Base-by-base conservation (phyloP, 108 stramenopile species). In the Mediolabrus comicus region DNA sequence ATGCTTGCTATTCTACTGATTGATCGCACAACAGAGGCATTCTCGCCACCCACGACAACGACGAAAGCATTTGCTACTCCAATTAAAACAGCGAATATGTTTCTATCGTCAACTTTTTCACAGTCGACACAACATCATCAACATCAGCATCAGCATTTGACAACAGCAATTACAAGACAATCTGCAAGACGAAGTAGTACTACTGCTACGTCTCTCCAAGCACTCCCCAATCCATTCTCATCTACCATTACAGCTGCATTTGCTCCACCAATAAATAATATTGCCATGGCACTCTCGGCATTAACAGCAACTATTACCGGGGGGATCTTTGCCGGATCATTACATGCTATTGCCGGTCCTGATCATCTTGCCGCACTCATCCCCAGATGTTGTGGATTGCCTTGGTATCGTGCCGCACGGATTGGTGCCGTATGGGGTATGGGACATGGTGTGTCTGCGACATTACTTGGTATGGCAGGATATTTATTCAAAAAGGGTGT, bases 261-360 rank as follows among this genome's bases (percentile, higher is more conserved):
- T 22, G 19, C 19, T 22, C 46, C 46, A 49, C 46, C 46, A 49
- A 49, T 49, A 49, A 49, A 4, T 0, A 49, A 49, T n/a, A 49
- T 49, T 49, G 46, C 46, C 46, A 49, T 49, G 46, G 33, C 32
- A 31, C 41, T 69, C 14, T 56, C 83, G 33, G 88, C 87, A 16
- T 69, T 94, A 62, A 67, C 90, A 4, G 87, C 87, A 19, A 75
- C 79, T 36, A 61, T 92, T 34, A 78, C 90, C 7, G 96, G 94
- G 4, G 97, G 97, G 8, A 52, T 97, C 46, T 82, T 97, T 35
- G 77, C 95, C 14, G 98, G 98, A 8, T 92, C 89, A 13, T 78
- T 98, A 49, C 98, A 98, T 69, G 96, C 97, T 34, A 92, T 97
- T 69, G 94, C 96, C n/a, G 96, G 97, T 7, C 97, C 97, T 8